These are phyloP conservation scores for Pistacia integerrima DNA, from an alignment of 345 rosid species.

Conservation along the genomic window DNA sequence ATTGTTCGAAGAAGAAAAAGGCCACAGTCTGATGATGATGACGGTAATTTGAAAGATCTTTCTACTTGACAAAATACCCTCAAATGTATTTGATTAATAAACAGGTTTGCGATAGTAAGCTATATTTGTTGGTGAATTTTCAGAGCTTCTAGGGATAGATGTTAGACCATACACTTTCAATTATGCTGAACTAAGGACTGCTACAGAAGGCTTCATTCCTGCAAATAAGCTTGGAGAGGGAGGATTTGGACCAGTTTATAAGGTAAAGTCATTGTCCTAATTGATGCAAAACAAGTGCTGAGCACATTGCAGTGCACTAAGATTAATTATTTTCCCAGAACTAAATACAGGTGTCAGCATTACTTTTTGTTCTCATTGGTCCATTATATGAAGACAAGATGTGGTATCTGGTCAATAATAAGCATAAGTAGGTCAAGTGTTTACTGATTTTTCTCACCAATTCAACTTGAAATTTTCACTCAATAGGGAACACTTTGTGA, in stretches of 20 bases:
- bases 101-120: neutral
- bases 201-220: slow-evolving; percentile 18
- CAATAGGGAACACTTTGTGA: slow-evolving; percentile 14
- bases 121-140: slow-evolving; percentile 8
- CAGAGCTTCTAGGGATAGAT: slow-evolving; percentile 28
- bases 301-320: too few relatives aligned
- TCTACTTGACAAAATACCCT: too few relatives aligned
- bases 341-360: neutral
- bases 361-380: neutral
- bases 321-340: neutral
- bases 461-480: neutral
- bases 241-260: slow-evolving; percentile 78
- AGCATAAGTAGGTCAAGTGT: too few relatives aligned
- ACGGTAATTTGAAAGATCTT: slow-evolving; percentile 19
- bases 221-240: slow-evolving; percentile 78
- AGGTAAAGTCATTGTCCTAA: slow-evolving; percentile 45
- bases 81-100: too few relatives aligned
- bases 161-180: slow-evolving; percentile 17
- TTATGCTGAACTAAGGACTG: slow-evolving; percentile 9
- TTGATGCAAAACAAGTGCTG: neutral
- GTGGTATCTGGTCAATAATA: too few relatives aligned
- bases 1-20: slow-evolving; percentile 43
- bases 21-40: slow-evolving; percentile 49
- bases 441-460: neutral
- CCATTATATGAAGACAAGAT: too few relatives aligned